Evolutionary conservation across 306 rosid genomes (phyloP).

Genomic region (Vigna angularis): DNA sequence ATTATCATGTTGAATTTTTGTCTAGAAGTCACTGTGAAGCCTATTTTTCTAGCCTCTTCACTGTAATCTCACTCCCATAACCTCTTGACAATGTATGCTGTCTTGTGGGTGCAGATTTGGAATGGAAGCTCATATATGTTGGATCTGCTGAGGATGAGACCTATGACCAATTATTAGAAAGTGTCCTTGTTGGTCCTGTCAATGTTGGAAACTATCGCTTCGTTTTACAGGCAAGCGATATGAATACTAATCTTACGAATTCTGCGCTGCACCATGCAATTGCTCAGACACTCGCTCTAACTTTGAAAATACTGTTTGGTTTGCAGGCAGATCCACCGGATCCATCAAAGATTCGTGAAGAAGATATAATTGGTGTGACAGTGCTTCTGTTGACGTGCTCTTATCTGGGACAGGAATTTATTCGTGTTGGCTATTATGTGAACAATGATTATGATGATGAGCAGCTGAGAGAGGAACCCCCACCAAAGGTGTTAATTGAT

Average conservation of each 20-base stretch:
- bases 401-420: slow-evolving; percentile 86
- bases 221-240: slow-evolving; percentile 72
- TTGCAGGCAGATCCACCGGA: slow-evolving; percentile 93
- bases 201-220: slow-evolving; percentile 93
- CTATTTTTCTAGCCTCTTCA: slow-evolving; percentile 17
- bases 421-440: slow-evolving; percentile 90
- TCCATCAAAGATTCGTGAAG: slow-evolving; percentile 91
- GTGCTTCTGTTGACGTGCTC: slow-evolving; percentile 88
- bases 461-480: slow-evolving; percentile 95
- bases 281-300: slow-evolving; percentile 19
- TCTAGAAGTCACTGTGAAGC: not conserved
- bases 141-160: slow-evolving; percentile 97
- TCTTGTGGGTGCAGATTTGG: slow-evolving; percentile 64
- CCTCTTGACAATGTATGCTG: slow-evolving; percentile 22
- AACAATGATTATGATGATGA: slow-evolving; percentile 95
- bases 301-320: slow-evolving; percentile 10
- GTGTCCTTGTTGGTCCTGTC: slow-evolving; percentile 94
- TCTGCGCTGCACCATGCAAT: not conserved
- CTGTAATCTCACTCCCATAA: not conserved
- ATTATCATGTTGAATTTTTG: not conserved
- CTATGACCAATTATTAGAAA: slow-evolving; percentile 85
- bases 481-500: slow-evolving; percentile 71
- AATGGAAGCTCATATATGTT: slow-evolving; percentile 93
- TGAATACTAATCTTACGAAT: not conserved
- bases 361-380: slow-evolving; percentile 88